These are phyloP conservation scores for Globisporangium polare DNA, from an alignment of 352 stramenopile species.

Conservation along the genomic window DNA sequence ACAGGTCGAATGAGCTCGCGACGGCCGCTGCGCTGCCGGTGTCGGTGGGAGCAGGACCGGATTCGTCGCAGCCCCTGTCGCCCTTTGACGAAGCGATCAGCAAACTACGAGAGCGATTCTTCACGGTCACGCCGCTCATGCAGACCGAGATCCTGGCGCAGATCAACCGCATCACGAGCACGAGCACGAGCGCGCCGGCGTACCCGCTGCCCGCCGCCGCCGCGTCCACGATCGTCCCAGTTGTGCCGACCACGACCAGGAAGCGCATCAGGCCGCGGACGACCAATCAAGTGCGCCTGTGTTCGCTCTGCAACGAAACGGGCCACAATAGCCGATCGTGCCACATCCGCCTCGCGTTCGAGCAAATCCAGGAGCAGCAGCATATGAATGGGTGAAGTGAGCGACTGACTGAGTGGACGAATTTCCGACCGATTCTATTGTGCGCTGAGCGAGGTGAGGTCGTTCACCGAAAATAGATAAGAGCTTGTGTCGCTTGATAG, in stretches of 20 bases:
- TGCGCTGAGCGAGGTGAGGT: not conserved
- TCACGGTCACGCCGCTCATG: not conserved
- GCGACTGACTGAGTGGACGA: too few relatives aligned
- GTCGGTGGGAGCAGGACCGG: not conserved
- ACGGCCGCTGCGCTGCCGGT: not conserved
- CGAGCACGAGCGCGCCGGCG: not conserved
- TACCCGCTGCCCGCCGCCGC: not conserved
- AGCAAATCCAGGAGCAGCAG: not conserved
- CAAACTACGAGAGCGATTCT: not conserved
- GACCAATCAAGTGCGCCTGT: constrained; percentile 2
- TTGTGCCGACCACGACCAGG: not conserved
- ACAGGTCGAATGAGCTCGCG: not conserved
- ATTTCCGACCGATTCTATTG: too few relatives aligned
- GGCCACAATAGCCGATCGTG: not conserved
- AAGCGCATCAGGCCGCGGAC: not conserved
- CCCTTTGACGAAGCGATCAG: constrained; percentile 4
- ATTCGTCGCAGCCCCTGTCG: not conserved
- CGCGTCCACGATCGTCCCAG: not conserved
- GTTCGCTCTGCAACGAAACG: constrained; percentile 2
- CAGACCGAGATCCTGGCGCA: constrained; percentile 6
- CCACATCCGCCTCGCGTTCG: not conserved
- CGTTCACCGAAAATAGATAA: not conserved
- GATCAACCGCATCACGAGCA: constrained; percentile 1
- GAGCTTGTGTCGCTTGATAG: not conserved
- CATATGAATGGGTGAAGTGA: constrained; percentile 2